A percentile compares a stretch with the other conserved stretches of the same genome.
Conservation (phyloP, 2,329 filamentous ascomycete species). For the Exophiala sp. region DNA sequence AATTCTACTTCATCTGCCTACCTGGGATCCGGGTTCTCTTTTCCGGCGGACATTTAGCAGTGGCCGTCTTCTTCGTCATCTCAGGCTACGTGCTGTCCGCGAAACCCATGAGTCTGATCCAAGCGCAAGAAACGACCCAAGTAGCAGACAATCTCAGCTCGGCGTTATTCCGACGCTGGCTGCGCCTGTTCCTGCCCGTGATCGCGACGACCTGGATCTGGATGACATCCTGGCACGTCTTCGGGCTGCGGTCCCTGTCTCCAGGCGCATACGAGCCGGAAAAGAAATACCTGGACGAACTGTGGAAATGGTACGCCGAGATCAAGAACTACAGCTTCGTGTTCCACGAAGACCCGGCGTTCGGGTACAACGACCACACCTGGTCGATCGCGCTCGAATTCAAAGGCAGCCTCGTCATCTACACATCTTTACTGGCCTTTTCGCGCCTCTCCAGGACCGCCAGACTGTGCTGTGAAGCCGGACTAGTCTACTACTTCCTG, state of each 20-base stretch:
- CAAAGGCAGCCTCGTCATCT: conserved; percentile 59
- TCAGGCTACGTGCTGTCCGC: conserved; percentile 45
- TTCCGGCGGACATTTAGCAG: conserved; percentile 42
- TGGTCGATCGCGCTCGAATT: conserved; percentile 62
- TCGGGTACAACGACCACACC: conserved; percentile 54
- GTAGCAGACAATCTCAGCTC: conserved; percentile 47
- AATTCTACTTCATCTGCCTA: conserved; percentile 48
- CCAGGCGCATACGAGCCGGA: conserved; percentile 31
- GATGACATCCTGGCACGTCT: conserved; percentile 49
- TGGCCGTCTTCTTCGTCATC: conserved; percentile 45
- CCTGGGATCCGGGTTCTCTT: conserved; percentile 57
- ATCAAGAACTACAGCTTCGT: conserved; percentile 65
- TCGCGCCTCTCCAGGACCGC: conserved; percentile 50
- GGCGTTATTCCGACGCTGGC: conserved; percentile 39
- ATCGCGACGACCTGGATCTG: conserved; percentile 42
- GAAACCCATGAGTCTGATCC: conserved; percentile 39
- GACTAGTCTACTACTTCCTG: conserved; percentile 58
- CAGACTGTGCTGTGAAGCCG: conserved; percentile 50
- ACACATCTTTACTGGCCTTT: conserved; percentile 53
- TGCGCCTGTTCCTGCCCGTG: conserved; percentile 41
- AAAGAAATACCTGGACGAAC: conserved; percentile 43
- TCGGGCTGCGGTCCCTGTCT: conserved; percentile 44
- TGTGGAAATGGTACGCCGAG: conserved; percentile 50
- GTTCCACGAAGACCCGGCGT: conserved; percentile 55
- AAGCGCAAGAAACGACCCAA: conserved; percentile 38